A percentile compares a stretch with the other conserved stretches of the same genome.
phyloP scores from a whole-genome alignment of 768 basidiomycete genomes.

The Collybiopsis confluens region DNA sequence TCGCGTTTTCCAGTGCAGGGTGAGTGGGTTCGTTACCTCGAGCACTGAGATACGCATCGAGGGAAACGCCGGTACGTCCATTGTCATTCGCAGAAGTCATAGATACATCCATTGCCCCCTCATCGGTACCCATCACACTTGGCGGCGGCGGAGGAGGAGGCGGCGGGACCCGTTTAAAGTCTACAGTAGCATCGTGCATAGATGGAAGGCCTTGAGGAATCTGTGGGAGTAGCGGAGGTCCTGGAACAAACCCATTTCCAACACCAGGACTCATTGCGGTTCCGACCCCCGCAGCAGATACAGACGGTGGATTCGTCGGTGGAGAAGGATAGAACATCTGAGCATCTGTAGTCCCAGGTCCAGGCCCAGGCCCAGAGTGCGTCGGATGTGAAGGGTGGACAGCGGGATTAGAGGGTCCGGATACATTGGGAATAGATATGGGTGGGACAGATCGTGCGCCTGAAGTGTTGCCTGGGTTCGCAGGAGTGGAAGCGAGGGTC shows the following conservation, averaged over 20 bases:
- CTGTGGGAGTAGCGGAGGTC: constrained; percentile 9
- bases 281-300: background rate
- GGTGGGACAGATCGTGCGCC: background rate
- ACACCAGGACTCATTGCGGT: constrained; percentile 20
- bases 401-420: background rate
- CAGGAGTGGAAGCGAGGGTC: constrained; percentile 19
- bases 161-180: constrained; percentile 20
- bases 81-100: too few relatives aligned
- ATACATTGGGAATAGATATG: constrained; percentile 1
- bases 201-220: constrained; percentile 11
- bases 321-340: constrained; percentile 17
- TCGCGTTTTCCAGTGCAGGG: too few relatives aligned
- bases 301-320: constrained; percentile 10
- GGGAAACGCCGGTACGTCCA: too few relatives aligned
- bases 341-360: background rate
- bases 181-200: constrained; percentile 18
- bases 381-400: background rate
- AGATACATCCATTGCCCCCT: background rate
- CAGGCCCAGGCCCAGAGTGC: background rate
- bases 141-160: too few relatives aligned
- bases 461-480: constrained; percentile 7
- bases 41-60: too few relatives aligned
- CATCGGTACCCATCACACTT: too few relatives aligned
- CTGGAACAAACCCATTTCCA: constrained; percentile 11
- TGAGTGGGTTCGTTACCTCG: too few relatives aligned